These are phyloP conservation scores for Dictyostelium intermedium DNA, from an alignment of 78 protist species.

Conservation along the genomic window DNA sequence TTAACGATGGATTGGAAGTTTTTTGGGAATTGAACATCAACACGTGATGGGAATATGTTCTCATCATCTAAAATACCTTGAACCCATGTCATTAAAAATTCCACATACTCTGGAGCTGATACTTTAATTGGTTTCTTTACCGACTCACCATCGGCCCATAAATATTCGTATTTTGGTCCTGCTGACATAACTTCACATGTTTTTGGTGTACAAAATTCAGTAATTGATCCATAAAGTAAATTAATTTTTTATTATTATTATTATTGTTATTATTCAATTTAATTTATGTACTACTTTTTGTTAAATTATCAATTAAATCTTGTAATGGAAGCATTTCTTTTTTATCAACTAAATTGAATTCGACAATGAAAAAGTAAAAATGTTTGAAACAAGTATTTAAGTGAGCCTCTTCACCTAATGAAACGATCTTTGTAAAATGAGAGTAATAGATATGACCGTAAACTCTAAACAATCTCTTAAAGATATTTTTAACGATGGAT, in stretches of 20 bases:
- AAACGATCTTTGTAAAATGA: slow-evolving; percentile 90
- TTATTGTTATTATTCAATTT: not conserved
- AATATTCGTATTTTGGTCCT: slow-evolving; percentile 95
- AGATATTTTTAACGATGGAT: slow-evolving; percentile 87
- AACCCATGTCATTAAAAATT: slow-evolving; percentile 97
- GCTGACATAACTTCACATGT: slow-evolving; percentile 97
- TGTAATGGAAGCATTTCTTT: slow-evolving; percentile 89
- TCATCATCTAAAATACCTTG: slow-evolving; percentile 96
- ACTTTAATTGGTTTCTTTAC: slow-evolving; percentile 93
- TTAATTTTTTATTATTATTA: slow-evolving; percentile 75
- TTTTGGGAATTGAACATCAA: slow-evolving; percentile 94
- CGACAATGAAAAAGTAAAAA: slow-evolving; percentile 87
- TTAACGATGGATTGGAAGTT: slow-evolving; percentile 86
- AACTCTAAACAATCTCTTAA: slow-evolving; percentile 93
- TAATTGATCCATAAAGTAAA: slow-evolving; percentile 96
- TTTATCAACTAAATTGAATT: slow-evolving; percentile 88
- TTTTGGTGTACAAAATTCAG: slow-evolving; percentile 97
- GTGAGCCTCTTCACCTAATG: slow-evolving; percentile 94
- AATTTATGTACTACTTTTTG: not conserved
- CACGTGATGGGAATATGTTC: slow-evolving; percentile 91
- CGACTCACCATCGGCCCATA: slow-evolving; percentile 96
- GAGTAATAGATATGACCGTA: slow-evolving; percentile 98
- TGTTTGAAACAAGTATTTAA: slow-evolving; percentile 90
- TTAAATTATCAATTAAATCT: slow-evolving; percentile 66
- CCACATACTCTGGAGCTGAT: slow-evolving; percentile 97